phyloP scores from a whole-genome alignment of 2,329 filamentous ascomycete genomes.

The Pseudogymnoascus sp. region DNA sequence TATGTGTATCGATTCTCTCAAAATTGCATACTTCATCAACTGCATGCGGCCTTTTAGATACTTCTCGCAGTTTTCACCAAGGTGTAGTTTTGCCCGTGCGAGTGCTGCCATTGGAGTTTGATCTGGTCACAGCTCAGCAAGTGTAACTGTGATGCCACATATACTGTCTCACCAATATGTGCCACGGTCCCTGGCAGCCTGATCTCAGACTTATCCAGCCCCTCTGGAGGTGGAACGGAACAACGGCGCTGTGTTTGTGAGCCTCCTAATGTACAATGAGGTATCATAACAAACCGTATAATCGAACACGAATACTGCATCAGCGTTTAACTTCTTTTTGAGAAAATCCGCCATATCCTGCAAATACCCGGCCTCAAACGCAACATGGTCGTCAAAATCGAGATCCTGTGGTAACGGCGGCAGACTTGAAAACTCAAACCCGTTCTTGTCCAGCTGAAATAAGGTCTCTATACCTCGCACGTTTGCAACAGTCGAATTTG shows the following conservation, averaged over 20 bases:
- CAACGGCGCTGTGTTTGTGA: background rate
- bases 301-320: background rate
- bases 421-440: constrained; percentile 8
- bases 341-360: background rate
- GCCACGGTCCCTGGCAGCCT: background rate
- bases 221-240: background rate
- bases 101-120: background rate
- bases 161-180: background rate
- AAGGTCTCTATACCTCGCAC: background rate
- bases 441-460: constrained; percentile 9
- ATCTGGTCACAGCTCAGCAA: background rate
- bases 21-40: background rate
- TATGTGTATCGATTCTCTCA: background rate
- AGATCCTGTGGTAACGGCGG: background rate
- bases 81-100: background rate
- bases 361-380: background rate
- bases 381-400: background rate
- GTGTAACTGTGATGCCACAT: background rate
- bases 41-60: background rate
- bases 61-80: background rate
- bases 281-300: background rate
- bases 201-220: background rate
- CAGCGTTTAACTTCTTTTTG: background rate
- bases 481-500: background rate
- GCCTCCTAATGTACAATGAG: background rate